phyloP scores from a whole-genome alignment of 1,284 basidiomycete genomes.

The Neonothopanus nambi region DNA sequence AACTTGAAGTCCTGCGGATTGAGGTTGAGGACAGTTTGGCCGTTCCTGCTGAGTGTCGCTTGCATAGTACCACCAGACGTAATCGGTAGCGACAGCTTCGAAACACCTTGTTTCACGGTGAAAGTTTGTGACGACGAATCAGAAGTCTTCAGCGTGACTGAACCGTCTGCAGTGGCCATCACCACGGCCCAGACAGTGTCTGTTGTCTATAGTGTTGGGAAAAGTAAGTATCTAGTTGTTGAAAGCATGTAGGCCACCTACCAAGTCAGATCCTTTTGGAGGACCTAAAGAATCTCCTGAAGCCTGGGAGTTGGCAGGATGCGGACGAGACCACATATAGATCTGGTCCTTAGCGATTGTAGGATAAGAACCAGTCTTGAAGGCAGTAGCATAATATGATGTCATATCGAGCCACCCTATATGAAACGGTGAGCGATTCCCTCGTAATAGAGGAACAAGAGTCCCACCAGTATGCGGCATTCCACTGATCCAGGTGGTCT shows the following conservation, averaged over 20 bases:
- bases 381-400: conserved; percentile 23
- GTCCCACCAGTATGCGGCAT: conserved; percentile 9
- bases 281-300: conserved; percentile 19
- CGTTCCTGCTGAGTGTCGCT: no score
- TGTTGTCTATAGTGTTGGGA: no score
- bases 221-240: no score
- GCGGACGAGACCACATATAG: conserved; percentile 29
- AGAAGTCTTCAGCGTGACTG: no score
- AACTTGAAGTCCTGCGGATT: no score
- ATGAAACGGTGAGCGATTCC: background rate
- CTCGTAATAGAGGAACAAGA: background rate
- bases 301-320: conserved; percentile 21
- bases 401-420: conserved; percentile 28
- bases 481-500: conserved; percentile 2
- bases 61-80: no score
- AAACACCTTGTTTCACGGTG: no score
- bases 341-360: conserved; percentile 18
- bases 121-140: no score
- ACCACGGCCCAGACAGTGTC: no score
- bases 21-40: no score
- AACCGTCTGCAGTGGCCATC: no score
- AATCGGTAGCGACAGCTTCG: no score
- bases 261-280: conserved; percentile 17
- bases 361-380: conserved; percentile 28
- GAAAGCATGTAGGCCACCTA: background rate